A percentile compares a stretch with the other conserved stretches of the same genome.
Evolutionary conservation across 75 land plant genomes (phyloP).

Genomic region (Selaginella tamariscina): DNA sequence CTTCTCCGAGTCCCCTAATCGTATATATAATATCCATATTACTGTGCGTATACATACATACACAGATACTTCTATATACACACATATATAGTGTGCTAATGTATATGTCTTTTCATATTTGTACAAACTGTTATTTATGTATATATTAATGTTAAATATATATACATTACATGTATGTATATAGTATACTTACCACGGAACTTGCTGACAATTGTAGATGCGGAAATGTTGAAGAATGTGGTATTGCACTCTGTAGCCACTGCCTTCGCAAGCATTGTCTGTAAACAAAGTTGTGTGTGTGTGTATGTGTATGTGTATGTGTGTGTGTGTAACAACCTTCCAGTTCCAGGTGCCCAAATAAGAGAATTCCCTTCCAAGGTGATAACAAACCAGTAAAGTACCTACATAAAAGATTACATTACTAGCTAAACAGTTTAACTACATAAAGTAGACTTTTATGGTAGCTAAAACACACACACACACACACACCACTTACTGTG

Average conservation of each 20-base stretch:
- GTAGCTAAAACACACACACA: background rate
- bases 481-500: slow-evolving; percentile 38
- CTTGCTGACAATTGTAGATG: slow-evolving; percentile 97
- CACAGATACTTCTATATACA: too few relatives aligned
- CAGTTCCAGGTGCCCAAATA: slow-evolving; percentile 99
- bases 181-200: slow-evolving; percentile 67
- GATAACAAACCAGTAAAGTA: slow-evolving; percentile 89
- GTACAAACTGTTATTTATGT: too few relatives aligned
- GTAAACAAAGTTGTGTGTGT: slow-evolving; percentile 4
- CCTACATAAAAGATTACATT: slow-evolving; percentile 24
- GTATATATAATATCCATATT: too few relatives aligned
- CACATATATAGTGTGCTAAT: too few relatives aligned
- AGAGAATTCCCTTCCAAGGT: slow-evolving; percentile 97
- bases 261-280: slow-evolving; percentile 99
- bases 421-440: too few relatives aligned
- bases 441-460: background rate
- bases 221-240: slow-evolving; percentile 97
- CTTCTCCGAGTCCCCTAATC: slow-evolving; percentile 99
- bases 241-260: slow-evolving; percentile 98
- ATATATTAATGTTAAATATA: too few relatives aligned
- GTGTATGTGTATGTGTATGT: background rate
- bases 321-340: slow-evolving; percentile 45
- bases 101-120: too few relatives aligned
- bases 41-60: too few relatives aligned
- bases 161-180: too few relatives aligned